phyloP scores from a whole-genome alignment of 331 rosid genomes.

The Pyrus hybrid region DNA sequence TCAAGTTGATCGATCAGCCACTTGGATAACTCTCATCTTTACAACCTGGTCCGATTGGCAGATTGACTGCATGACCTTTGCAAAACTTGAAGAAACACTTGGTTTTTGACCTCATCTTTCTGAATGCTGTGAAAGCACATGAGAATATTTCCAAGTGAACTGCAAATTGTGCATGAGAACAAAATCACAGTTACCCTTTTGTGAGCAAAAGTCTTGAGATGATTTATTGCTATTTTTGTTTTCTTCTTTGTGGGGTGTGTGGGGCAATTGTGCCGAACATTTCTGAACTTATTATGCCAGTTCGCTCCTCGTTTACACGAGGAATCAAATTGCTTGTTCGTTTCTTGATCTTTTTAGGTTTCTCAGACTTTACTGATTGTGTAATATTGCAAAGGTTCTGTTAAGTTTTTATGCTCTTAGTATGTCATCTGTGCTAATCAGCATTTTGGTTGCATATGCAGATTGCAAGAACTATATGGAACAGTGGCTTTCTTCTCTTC shows the following conservation, averaged over 20 bases:
- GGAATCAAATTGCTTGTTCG: background rate
- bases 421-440: conserved; percentile 7
- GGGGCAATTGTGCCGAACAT: background rate
- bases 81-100: background rate
- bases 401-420: background rate
- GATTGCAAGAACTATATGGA: conserved; percentile 60
- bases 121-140: background rate
- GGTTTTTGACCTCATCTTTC: background rate
- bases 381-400: background rate
- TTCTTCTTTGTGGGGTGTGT: background rate
- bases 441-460: conserved; percentile 31
- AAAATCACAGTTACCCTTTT: background rate
- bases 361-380: too few relatives aligned
- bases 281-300: background rate
- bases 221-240: background rate
- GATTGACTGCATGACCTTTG: background rate
- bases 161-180: background rate
- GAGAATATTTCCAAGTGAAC: background rate
- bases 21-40: background rate
- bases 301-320: background rate
- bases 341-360: background rate
- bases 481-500: conserved; percentile 61
- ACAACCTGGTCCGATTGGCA: background rate
- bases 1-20: background rate
- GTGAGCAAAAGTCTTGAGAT: background rate